Percentiles rank a stretch among this genome's conserved stretches.
These are phyloP conservation scores for Pseudogymnoascus destructans DNA, from an alignment of 2,329 filamentous ascomycete species.

Conservation along the genomic window DNA sequence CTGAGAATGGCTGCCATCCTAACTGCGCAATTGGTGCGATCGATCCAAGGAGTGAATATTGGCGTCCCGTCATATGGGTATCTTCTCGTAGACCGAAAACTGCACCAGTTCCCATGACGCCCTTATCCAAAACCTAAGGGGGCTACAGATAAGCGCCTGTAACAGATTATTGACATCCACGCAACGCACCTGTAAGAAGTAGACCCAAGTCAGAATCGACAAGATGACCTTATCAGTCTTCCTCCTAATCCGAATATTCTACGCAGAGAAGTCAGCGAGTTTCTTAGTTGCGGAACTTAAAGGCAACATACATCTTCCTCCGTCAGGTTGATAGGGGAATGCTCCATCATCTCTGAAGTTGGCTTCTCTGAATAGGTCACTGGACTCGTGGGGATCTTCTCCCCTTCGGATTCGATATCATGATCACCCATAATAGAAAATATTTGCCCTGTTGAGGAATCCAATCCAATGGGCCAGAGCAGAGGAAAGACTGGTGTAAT, in stretches of 20 bases:
- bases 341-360: constrained; percentile 1
- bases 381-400: not conserved
- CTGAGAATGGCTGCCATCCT: constrained; percentile 42
- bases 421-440: not conserved
- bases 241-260: constrained; percentile 13
- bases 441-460: not conserved
- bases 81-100: constrained; percentile 37
- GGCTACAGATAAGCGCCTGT: constrained; percentile 22
- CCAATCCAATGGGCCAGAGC: not conserved
- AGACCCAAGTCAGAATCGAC: constrained; percentile 38
- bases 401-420: not conserved
- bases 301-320: constrained; percentile 10
- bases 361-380: not conserved
- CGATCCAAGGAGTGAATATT: constrained; percentile 47
- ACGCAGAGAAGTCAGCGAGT: not conserved
- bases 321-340: constrained; percentile 3
- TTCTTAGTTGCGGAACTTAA: not conserved
- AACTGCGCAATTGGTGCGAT: constrained; percentile 49
- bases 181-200: constrained; percentile 43
- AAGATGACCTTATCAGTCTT: constrained; percentile 38
- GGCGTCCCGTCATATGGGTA: constrained; percentile 33
- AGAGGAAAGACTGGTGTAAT: not conserved
- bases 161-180: constrained; percentile 21
- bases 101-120: constrained; percentile 25
- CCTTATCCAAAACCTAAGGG: constrained; percentile 12